phyloP scores from a whole-genome alignment of 192 early-diverging fungal genomes.

The Linnemannia elongata region DNA sequence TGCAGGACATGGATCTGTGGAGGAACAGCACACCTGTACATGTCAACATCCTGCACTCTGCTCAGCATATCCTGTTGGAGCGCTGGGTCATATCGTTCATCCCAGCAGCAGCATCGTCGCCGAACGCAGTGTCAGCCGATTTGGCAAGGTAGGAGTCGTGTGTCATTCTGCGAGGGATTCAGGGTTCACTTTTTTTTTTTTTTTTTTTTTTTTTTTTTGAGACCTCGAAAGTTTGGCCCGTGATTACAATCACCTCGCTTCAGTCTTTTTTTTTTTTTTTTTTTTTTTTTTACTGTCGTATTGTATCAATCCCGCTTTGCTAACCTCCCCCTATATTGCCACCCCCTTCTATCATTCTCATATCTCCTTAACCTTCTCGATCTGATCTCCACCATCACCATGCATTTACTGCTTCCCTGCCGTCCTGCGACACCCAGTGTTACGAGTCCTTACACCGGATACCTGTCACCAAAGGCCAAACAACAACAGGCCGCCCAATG shows the following conservation, averaged over 20 bases:
- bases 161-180: background rate
- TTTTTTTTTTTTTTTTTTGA: background rate
- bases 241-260: background rate
- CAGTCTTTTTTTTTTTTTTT: background rate
- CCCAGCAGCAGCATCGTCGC: slow-evolving; percentile 7
- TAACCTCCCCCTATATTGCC: slow-evolving; percentile 8
- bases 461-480: slow-evolving; percentile 32
- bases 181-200: background rate
- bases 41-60: slow-evolving; percentile 44
- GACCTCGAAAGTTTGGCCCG: background rate
- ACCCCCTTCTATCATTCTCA: background rate
- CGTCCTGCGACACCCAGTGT: background rate
- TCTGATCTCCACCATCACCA: background rate
- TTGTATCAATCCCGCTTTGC: background rate
- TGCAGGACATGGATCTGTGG: slow-evolving; percentile 51
- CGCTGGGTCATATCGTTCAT: slow-evolving; percentile 54
- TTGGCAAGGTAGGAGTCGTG: slow-evolving; percentile 30
- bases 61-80: slow-evolving; percentile 39
- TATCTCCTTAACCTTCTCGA: background rate
- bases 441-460: slow-evolving; percentile 22
- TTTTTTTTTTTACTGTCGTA: background rate
- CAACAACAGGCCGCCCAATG: slow-evolving; percentile 6
- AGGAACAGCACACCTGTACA: slow-evolving; percentile 47
- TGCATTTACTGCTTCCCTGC: background rate
- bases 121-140: slow-evolving; percentile 4